These are phyloP conservation scores for Anthoceros angustus DNA, from an alignment of 225 moss, liverwort and hornwort genomes.

Conservation along the genomic window DNA sequence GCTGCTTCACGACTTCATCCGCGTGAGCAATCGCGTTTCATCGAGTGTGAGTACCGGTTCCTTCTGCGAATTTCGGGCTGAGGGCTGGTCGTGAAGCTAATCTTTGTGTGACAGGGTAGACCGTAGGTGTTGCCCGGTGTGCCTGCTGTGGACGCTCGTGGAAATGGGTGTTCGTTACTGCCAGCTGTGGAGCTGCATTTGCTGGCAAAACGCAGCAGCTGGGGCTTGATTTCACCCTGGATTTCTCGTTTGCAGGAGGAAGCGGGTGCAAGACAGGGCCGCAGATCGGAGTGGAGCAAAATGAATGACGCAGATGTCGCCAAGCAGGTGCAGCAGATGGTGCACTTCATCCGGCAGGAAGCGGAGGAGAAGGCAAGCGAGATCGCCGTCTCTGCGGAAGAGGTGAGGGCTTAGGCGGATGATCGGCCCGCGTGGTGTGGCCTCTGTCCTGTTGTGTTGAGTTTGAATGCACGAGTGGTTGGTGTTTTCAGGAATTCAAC, in stretches of 20 bases:
- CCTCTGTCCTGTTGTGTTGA: not conserved
- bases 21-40: too few relatives aligned
- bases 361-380: conserved; percentile 90
- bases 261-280: not conserved
- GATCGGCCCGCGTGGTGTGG: not conserved
- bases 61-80: too few relatives aligned
- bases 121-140: too few relatives aligned
- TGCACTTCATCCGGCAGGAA: conserved; percentile 78
- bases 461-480: not conserved
- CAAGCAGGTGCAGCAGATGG: conserved; percentile 90
- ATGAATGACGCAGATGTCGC: conserved; percentile 67
- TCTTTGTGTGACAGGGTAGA: too few relatives aligned
- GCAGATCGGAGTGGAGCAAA: conserved; percentile 10
- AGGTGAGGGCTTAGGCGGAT: conserved; percentile 20
- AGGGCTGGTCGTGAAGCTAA: too few relatives aligned
- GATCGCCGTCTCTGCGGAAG: conserved; percentile 50
- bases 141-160: too few relatives aligned
- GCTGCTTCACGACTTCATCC: too few relatives aligned
- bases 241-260: not conserved
- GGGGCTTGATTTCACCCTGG: not conserved
- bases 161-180: too few relatives aligned
- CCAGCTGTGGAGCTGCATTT: not conserved
- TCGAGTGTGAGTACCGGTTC: too few relatives aligned
- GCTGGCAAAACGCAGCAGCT: not conserved
- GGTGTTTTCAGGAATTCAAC: conserved; percentile 49